These are phyloP conservation scores for Leishmania guyanensis DNA, from an alignment of 208 protist genomes.

Conservation along the genomic window DNA sequence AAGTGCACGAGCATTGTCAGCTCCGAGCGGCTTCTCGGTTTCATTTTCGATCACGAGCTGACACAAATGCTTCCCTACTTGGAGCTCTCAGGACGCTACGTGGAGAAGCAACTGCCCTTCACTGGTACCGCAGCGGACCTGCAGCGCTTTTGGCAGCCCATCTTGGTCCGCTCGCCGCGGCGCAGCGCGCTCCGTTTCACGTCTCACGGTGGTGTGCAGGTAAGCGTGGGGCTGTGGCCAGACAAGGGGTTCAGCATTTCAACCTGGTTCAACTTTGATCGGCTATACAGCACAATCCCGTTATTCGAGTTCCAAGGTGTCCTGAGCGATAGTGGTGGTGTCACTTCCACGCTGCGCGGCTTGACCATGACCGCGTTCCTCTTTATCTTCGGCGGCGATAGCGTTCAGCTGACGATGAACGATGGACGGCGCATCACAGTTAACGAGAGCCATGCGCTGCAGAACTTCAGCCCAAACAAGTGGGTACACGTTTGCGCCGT, in stretches of 20 bases:
- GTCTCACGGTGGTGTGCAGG: constrained; percentile 62
- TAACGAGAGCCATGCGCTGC: constrained; percentile 71
- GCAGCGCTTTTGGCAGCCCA: constrained; percentile 72
- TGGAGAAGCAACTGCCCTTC: constrained; percentile 59
- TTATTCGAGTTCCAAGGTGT: constrained; percentile 63
- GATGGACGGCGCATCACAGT: constrained; percentile 53
- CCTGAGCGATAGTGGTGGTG: constrained; percentile 26
- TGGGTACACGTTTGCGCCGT: constrained; percentile 78
- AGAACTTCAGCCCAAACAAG: constrained; percentile 49
- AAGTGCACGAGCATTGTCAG: constrained; percentile 63
- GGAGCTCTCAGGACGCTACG: constrained; percentile 44
- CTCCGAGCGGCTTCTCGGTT: constrained; percentile 56
- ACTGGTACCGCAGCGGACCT: constrained; percentile 41
- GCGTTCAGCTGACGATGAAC: constrained; percentile 54
- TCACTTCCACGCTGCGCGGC: constrained; percentile 16
- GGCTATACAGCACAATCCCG: constrained; percentile 63
- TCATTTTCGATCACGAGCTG: constrained; percentile 50
- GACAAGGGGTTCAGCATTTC: constrained; percentile 69
- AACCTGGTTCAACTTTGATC: constrained; percentile 68
- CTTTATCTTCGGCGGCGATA: constrained; percentile 58
- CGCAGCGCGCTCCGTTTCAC: constrained; percentile 75
- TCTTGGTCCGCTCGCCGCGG: constrained; percentile 58
- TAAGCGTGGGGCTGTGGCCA: constrained; percentile 65
- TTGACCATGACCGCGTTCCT: constrained; percentile 24
- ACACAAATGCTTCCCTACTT: constrained; percentile 70